Base-by-base conservation (phyloP, 73 alveolate species). In the Urostyla sp. region DNA sequence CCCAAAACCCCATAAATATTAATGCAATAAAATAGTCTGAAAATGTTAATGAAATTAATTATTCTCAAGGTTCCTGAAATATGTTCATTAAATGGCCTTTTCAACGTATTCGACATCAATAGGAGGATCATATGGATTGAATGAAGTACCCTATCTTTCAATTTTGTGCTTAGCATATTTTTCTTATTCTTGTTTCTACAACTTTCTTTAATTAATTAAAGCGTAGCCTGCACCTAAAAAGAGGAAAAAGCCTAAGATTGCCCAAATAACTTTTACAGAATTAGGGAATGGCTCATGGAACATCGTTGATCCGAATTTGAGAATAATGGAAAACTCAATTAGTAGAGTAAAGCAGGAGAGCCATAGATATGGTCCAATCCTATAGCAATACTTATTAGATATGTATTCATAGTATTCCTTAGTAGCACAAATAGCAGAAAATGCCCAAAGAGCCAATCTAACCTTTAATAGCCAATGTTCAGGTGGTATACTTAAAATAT, bases 391-490 rank as follows among this genome's bases (percentile, higher is more conserved):
- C 43, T 67, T 72, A 28, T 75, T 58, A 23, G 80, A n/a, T 20
- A 75, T 28, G 67, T 50, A 84, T 49, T 84, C 95, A 52, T 49
- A 89, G 60, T 51, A 77, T 32, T 89, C 95, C 46, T 72, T 58
- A 1, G 90, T 45, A 1, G 90, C 75, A 6, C 91, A 86, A 0
- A 89, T 72, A 5, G 91, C 92, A 1, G 76, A 46, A 24, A 73
- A 77, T 20, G 90, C 92, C 91, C 92, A 84, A 3, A 90, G 27
- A 16, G 76, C 49, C 11, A 90, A 67, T 69, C 96, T 63, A 3
- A 31, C 58, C 24, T 24, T 23, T 27, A 90, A 51, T 1, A 90
- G 7, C 13, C 48, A 38, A 54, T 86, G 94, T 36, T 86, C 69
- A 21, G 87, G 63, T 2, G 96, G 92, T 32, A 90, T 38, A 75